Percentiles rank a stretch among this genome's conserved stretches.
phyloP scores from a whole-genome alignment of 2,329 filamentous ascomycete species.

The Penicillium sp. region DNA sequence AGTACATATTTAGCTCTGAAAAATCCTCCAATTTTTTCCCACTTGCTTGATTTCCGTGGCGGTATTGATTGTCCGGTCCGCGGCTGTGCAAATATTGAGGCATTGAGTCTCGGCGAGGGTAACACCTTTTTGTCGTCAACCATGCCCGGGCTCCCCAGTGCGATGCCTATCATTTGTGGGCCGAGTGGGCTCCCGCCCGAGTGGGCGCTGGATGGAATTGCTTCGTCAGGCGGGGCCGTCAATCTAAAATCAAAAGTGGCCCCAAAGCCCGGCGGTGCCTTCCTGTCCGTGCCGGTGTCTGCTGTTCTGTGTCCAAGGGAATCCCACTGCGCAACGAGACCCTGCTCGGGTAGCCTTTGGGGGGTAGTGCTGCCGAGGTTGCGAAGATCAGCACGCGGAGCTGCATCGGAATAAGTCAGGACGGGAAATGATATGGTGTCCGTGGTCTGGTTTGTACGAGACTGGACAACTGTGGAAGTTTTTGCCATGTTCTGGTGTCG shows the following conservation, averaged over 20 bases:
- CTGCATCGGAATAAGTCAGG: constrained; percentile 31
- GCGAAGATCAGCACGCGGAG: constrained; percentile 30
- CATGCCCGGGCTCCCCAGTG: constrained; percentile 62
- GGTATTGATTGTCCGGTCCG: constrained; percentile 6
- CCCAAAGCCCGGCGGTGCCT: constrained; percentile 11
- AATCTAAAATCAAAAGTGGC: constrained; percentile 32
- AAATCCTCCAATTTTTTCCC: constrained; percentile 45
- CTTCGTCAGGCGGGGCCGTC: constrained; percentile 26
- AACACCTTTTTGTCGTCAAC: constrained; percentile 18
- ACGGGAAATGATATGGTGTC: constrained; percentile 32
- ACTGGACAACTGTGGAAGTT: constrained; percentile 28
- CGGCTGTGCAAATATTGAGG: constrained; percentile 8
- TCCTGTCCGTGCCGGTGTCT: constrained; percentile 15
- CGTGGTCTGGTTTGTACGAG: constrained; percentile 25
- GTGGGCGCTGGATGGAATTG: constrained; percentile 12
- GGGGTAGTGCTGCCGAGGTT: constrained; percentile 7
- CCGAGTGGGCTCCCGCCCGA: constrained; percentile 27
- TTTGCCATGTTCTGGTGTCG: constrained; percentile 25
- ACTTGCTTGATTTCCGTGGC: constrained; percentile 41
- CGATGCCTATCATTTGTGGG: constrained; percentile 64
- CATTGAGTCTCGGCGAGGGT: constrained; percentile 17
- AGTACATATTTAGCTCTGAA: constrained; percentile 39
- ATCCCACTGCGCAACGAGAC: constrained; percentile 10
- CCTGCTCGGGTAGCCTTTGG: constrained; percentile 6
- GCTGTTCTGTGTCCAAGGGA: constrained; percentile 22